Percentiles rank a stretch among this genome's conserved stretches.
Evolutionary conservation across 805 yeast genomes (phyloP).

Genomic region (Cyberlindnera suaveolens): DNA sequence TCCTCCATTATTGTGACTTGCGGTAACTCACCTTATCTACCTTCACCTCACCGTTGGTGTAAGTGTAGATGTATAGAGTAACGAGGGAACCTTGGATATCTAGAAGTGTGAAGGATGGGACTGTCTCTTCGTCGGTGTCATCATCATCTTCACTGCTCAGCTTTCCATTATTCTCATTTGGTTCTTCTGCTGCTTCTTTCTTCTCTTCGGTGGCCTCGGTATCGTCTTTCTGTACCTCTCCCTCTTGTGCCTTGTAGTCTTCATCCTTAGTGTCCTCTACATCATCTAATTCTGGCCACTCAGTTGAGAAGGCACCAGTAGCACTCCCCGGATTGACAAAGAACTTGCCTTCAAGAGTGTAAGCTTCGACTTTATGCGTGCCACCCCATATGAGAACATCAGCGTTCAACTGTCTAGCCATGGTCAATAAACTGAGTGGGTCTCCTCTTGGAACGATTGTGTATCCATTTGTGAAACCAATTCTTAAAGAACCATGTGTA

Average conservation of each 20-base stretch:
- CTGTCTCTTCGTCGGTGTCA: slow-evolving; percentile 23
- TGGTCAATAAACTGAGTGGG: slow-evolving; percentile 72
- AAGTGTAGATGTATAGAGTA: slow-evolving; percentile 79
- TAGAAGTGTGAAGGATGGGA: slow-evolving; percentile 83
- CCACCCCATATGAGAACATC: slow-evolving; percentile 93
- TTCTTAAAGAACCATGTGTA: slow-evolving; percentile 60
- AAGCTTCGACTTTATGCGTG: slow-evolving; percentile 88
- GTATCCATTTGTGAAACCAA: slow-evolving; percentile 84
- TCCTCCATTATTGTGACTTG: slow-evolving; percentile 31
- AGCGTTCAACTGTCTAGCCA: slow-evolving; percentile 88
- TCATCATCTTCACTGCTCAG: slow-evolving; percentile 19
- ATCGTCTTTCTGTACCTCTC: slow-evolving; percentile 14
- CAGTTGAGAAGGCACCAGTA: slow-evolving; percentile 79
- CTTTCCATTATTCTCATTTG: slow-evolving; percentile 13
- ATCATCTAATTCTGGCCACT: slow-evolving; percentile 53
- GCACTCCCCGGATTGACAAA: slow-evolving; percentile 97
- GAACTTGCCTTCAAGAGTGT: slow-evolving; percentile 85
- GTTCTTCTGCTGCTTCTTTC: slow-evolving; percentile 11
- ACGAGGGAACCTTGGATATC: slow-evolving; percentile 80
- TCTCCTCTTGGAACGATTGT: slow-evolving; percentile 81
- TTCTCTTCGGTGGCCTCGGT: slow-evolving; percentile 19
- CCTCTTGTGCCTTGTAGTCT: slow-evolving; percentile 22
- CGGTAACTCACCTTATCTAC: slow-evolving; percentile 80
- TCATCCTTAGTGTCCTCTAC: slow-evolving; percentile 16
- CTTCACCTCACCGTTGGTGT: slow-evolving; percentile 74